A percentile compares a stretch with the other conserved stretches of the same genome.
Conservation (phyloP, 805 yeast species). For the Ogataea methylovora region DNA sequence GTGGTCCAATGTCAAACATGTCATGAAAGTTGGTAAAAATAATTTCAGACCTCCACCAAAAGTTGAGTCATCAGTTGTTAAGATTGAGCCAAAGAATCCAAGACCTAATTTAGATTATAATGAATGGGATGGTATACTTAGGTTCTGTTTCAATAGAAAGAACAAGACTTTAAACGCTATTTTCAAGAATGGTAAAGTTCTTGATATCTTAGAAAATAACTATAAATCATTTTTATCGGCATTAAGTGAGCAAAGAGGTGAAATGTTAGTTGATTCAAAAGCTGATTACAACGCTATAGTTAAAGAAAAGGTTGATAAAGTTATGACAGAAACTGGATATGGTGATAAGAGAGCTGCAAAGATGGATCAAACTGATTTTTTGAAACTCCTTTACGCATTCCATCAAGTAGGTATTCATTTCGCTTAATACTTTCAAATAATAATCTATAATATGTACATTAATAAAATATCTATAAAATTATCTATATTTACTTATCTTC, state of each 20-base stretch:
- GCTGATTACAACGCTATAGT: slow-evolving; percentile 41
- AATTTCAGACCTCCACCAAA: slow-evolving; percentile 98
- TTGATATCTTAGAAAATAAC: slow-evolving; percentile 79
- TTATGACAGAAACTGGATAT: slow-evolving; percentile 71
- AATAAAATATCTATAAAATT: background rate
- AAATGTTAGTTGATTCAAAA: slow-evolving; percentile 35
- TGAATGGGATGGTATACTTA: slow-evolving; percentile 95
- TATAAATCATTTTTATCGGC: slow-evolving; percentile 68
- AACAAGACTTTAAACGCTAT: slow-evolving; percentile 92
- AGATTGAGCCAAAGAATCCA: slow-evolving; percentile 86
- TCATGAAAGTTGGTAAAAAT: slow-evolving; percentile 96
- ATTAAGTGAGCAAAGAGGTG: slow-evolving; percentile 37
- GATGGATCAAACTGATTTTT: slow-evolving; percentile 91
- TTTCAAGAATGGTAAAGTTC: slow-evolving; percentile 72
- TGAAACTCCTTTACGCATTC: slow-evolving; percentile 80
- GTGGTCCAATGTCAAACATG: slow-evolving; percentile 99
- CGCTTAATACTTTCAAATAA: slow-evolving; percentile 39
- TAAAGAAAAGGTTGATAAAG: slow-evolving; percentile 63
- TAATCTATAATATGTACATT: slow-evolving; percentile 1
- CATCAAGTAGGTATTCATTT: slow-evolving; percentile 97
- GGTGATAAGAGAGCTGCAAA: slow-evolving; percentile 87
- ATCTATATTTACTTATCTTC: slow-evolving; percentile 35
- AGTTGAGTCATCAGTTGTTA: slow-evolving; percentile 93
- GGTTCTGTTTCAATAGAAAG: slow-evolving; percentile 89
- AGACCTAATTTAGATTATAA: slow-evolving; percentile 90